A percentile compares a stretch with the other conserved stretches of the same genome.
phyloP scores from a whole-genome alignment of 306 rosid genomes.

The Glycine latifolia region DNA sequence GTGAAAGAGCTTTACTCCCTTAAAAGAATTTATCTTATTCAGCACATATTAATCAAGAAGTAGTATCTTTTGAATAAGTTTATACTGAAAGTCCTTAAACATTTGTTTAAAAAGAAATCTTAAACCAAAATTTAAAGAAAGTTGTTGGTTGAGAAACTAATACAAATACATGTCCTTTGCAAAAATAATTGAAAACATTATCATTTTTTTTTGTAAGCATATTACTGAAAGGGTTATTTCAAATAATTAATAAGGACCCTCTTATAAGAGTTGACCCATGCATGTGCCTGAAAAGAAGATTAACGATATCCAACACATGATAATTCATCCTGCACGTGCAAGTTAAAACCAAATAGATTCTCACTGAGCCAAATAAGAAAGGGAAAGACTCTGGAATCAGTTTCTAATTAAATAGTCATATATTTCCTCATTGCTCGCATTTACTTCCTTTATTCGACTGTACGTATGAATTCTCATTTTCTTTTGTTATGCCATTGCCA shows the following conservation, averaged over 20 bases:
- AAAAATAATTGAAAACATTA: slow-evolving; percentile 18
- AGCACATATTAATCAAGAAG: background rate
- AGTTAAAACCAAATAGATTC: slow-evolving; percentile 30
- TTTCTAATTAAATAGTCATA: background rate
- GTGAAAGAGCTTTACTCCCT: background rate
- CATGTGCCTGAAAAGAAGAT: slow-evolving; percentile 46
- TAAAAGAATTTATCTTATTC: background rate
- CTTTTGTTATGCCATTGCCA: no score
- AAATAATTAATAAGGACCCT: background rate
- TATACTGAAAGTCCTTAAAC: background rate
- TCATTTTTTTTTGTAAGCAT: background rate
- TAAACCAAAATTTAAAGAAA: background rate
- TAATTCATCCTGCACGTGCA: slow-evolving; percentile 43
- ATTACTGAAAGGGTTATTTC: background rate
- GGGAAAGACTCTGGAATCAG: no score
- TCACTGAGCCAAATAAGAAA: background rate
- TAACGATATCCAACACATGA: slow-evolving; percentile 17
- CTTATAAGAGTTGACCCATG: slow-evolving; percentile 54
- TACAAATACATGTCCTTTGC: slow-evolving; percentile 16
- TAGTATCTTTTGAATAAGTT: background rate
- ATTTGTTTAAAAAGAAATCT: background rate
- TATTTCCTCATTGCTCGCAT: background rate
- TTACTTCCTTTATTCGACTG: background rate
- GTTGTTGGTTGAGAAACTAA: slow-evolving; percentile 23
- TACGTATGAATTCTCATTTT: background rate